Evolutionary conservation across 176 grass and related monocot genomes (phyloP).

Genomic region (Panicum miliaceum): DNA sequence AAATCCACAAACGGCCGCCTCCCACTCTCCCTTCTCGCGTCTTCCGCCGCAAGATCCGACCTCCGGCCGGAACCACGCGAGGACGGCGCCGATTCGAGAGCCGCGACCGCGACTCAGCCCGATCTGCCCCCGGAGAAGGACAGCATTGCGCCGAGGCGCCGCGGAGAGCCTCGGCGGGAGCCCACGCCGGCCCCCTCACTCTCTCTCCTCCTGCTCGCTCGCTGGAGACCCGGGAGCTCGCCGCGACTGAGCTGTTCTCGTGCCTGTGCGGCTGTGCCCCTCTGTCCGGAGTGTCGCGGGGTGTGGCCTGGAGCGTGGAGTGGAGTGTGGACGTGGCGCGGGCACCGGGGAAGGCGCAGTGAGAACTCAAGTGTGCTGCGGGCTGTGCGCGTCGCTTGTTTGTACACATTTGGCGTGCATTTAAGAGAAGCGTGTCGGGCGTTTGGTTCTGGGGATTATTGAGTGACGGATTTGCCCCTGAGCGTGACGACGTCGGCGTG

Average conservation of each 20-base stretch:
- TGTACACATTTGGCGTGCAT: slow-evolving; percentile 39
- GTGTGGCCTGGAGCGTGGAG: neutral
- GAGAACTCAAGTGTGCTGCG: neutral
- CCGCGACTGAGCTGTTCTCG: slow-evolving; percentile 50
- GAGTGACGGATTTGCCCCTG: slow-evolving; percentile 39
- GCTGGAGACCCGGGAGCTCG: slow-evolving; percentile 47
- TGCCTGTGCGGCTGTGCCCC: neutral
- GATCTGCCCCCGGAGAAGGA: slow-evolving; percentile 37
- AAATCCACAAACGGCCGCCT: neutral
- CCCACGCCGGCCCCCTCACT: neutral
- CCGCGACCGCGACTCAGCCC: slow-evolving; percentile 23
- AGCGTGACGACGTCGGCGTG: slow-evolving; percentile 19
- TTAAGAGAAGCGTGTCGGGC: slow-evolving; percentile 38
- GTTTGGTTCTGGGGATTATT: neutral
- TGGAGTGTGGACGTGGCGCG: neutral
- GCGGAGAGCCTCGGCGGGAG: neutral
- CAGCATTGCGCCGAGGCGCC: slow-evolving; percentile 48
- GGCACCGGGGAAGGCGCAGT: neutral
- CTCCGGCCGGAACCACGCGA: slow-evolving; percentile 12
- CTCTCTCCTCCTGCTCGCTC: neutral
- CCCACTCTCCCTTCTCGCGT: neutral
- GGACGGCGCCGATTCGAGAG: slow-evolving; percentile 19
- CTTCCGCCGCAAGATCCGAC: slow-evolving; percentile 51
- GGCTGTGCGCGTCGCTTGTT: neutral
- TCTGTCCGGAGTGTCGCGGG: slow-evolving; percentile 43